These are phyloP conservation scores for Aquanectria penicillioides DNA, from an alignment of 2,329 filamentous ascomycete species.

Conservation along the genomic window DNA sequence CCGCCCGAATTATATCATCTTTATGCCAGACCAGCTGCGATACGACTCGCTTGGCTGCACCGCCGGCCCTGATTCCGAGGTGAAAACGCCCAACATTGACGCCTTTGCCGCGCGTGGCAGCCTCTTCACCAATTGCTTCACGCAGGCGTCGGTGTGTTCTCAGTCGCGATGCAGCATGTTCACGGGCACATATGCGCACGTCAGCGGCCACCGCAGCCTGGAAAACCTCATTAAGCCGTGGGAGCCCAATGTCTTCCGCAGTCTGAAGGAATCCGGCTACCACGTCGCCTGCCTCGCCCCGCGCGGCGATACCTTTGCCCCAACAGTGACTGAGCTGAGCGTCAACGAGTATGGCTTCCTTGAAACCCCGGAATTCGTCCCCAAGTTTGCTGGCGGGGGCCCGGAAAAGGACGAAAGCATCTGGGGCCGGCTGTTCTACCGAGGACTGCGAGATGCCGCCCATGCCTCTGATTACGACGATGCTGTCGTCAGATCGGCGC, in stretches of 20 bases:
- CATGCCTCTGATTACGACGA: constrained; percentile 57
- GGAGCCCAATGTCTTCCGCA: constrained; percentile 58
- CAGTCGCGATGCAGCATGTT: constrained; percentile 60
- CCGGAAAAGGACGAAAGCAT: constrained; percentile 46
- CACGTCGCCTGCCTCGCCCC: constrained; percentile 58
- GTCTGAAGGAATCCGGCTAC: constrained; percentile 55
- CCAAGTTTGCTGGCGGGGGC: constrained; percentile 40
- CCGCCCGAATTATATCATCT: constrained; percentile 52
- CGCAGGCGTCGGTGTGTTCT: constrained; percentile 57
- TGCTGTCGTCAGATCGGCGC: constrained; percentile 50
- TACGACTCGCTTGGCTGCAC: constrained; percentile 54
- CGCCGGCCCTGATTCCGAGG: constrained; percentile 34
- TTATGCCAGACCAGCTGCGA: constrained; percentile 60
- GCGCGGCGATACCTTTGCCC: constrained; percentile 54
- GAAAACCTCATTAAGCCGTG: constrained; percentile 59
- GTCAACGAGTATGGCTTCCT: constrained; percentile 58
- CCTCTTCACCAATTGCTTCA: constrained; percentile 57
- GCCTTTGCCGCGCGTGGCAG: constrained; percentile 50
- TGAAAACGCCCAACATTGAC: constrained; percentile 55
- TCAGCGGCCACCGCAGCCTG: constrained; percentile 56
- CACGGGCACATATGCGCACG: constrained; percentile 57
- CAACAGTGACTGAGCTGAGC: constrained; percentile 54
- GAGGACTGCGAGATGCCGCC: constrained; percentile 49
- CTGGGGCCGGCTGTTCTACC: constrained; percentile 54
- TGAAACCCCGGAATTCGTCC: constrained; percentile 48